phyloP scores from a whole-genome alignment of 306 rosid genomes.

The Lablab purpureus region DNA sequence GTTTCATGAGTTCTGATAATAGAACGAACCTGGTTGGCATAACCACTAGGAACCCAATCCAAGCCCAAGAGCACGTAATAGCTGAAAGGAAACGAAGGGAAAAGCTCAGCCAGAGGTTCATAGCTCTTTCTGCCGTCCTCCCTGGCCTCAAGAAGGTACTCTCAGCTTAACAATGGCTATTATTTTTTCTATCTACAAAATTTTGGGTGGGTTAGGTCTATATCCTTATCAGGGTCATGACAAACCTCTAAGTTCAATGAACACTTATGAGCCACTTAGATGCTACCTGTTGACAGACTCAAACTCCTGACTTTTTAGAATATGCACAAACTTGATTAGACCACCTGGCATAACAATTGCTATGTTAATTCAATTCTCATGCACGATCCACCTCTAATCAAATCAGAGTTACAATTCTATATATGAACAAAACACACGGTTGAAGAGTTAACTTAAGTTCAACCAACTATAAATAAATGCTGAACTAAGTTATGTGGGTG shows the following conservation, averaged over 20 bases:
- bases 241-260: too few relatives aligned
- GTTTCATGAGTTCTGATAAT: slow-evolving; percentile 27
- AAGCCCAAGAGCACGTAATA: slow-evolving; percentile 77
- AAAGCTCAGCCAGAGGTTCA: slow-evolving; percentile 83
- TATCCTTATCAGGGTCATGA: not conserved
- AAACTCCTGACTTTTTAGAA: too few relatives aligned
- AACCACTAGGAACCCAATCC: slow-evolving; percentile 43
- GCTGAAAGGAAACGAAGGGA: slow-evolving; percentile 89
- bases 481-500: not conserved
- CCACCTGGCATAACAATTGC: not conserved
- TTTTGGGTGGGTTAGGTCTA: not conserved
- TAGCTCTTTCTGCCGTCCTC: slow-evolving; percentile 80
- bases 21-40: slow-evolving; percentile 30
- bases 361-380: not conserved
- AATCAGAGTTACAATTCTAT: not conserved
- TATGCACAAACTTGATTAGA: too few relatives aligned
- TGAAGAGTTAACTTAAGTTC: not conserved
- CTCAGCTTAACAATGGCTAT: not conserved
- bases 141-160: slow-evolving; percentile 91
- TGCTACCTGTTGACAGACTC: too few relatives aligned
- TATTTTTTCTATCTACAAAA: not conserved
- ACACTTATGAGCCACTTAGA: too few relatives aligned
- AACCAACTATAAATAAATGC: not conserved
- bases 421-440: not conserved
- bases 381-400: not conserved